Base-by-base conservation (phyloP, 208 protist genomes). In the Acanthamoeba lenticulata region DNA sequence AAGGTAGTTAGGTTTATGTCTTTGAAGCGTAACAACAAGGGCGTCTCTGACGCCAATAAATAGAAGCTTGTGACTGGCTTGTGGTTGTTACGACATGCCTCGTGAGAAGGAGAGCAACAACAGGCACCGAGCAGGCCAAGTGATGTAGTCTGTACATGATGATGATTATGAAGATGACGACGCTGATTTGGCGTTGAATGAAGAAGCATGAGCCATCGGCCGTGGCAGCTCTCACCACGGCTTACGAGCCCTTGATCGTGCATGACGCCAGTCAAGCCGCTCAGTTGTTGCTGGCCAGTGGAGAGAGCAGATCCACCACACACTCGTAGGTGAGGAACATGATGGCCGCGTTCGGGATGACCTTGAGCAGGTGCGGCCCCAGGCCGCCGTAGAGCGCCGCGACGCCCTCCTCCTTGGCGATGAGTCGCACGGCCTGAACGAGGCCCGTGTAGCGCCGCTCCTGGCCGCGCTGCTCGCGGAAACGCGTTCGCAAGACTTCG, bases 301-400 rank as follows among this genome's bases (percentile, higher is more conserved):
- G 40, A 42, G 74, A 85, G 27, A 91, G 52, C 21, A 69, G 40
- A 19, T 57, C 19, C 15, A 62, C 34, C 49, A 91, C 34, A 38
- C 27, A 52, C 60, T 97, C 96, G 72, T 97, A 97, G 24, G 90
- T 96, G n/a, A 96, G 81, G 85, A 97, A 97, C 95, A 97, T 96
- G 49, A 97, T 97, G 29, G 95, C 95, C 21, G 96, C 93, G 81
- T 97, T 97, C 38, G 96, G 96, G 29, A 97, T 94, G 13, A 97
- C 62, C 40, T 47, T 91, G 19, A 91, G 34, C 3, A 91, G 34
- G 42, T 91, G 85, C 15, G 60, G 55, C 24, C 49, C 85, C 3
- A 91, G n/a, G 19, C 85, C 88, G 60, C 52, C 49, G 83, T 92
- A 92, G 44, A 92, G 92, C 17, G n/a, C 92, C 27, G n/a, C 42